These are phyloP conservation scores for Metschnikowia hibisci DNA, from an alignment of 805 yeast genomes.

Conservation along the genomic window DNA sequence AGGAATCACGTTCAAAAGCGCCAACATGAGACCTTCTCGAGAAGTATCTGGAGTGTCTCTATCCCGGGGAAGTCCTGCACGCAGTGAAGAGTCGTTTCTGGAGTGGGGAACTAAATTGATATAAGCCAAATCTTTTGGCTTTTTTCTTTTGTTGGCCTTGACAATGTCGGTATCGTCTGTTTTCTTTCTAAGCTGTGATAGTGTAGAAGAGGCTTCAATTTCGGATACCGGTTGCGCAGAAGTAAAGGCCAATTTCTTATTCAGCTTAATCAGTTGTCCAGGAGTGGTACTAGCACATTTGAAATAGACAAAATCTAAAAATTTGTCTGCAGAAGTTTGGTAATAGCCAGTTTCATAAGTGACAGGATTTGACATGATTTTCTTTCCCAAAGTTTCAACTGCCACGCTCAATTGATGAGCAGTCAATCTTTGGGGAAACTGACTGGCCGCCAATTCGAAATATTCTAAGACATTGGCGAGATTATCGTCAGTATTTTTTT, in stretches of 20 bases:
- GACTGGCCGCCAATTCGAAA: slow-evolving; percentile 43
- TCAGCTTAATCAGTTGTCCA: slow-evolving; percentile 23
- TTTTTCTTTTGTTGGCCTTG: slow-evolving; percentile 28
- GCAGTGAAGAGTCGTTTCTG: slow-evolving; percentile 6
- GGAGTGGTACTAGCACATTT: slow-evolving; percentile 36
- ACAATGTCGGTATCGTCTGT: slow-evolving; percentile 22
- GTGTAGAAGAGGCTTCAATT: slow-evolving; percentile 34
- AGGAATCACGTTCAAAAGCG: slow-evolving; percentile 51
- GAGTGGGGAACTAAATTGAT: slow-evolving; percentile 15
- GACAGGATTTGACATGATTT: slow-evolving; percentile 27
- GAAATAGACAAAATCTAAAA: slow-evolving; percentile 41
- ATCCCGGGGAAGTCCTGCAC: slow-evolving; percentile 1
- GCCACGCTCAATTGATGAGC: slow-evolving; percentile 56
- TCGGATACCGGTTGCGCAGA: slow-evolving; percentile 40
- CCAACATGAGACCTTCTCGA: slow-evolving; percentile 46
- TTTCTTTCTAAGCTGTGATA: slow-evolving; percentile 25
- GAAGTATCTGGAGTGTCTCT: slow-evolving; percentile 35
- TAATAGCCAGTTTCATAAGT: slow-evolving; percentile 6
- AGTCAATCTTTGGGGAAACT: slow-evolving; percentile 56
- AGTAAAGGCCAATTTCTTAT: slow-evolving; percentile 16
- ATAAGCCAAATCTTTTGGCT: slow-evolving; percentile 27
- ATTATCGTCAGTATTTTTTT: slow-evolving; percentile 14
- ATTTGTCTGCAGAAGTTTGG: slow-evolving; percentile 26
- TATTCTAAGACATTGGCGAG: slow-evolving; percentile 33
- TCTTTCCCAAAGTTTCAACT: slow-evolving; percentile 50